phyloP scores from a whole-genome alignment of 768 basidiomycete species.

The Pleurotus tuoliensis region DNA sequence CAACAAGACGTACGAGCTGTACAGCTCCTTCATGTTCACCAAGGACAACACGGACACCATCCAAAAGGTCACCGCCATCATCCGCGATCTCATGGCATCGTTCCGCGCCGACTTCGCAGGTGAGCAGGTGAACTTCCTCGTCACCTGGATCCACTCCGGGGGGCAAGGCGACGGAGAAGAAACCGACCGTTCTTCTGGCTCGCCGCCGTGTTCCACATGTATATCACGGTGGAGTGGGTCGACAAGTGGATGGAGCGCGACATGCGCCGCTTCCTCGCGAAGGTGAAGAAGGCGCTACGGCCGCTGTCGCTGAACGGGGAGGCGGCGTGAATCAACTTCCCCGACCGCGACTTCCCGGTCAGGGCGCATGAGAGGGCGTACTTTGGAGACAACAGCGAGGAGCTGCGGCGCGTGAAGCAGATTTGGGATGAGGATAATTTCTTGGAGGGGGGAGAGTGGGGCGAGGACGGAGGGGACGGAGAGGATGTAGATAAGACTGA shows the following conservation, averaged over 20 bases:
- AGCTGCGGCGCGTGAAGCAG: conserved; percentile 13
- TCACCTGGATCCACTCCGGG: conserved; percentile 14
- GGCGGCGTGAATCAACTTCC: conserved; percentile 14
- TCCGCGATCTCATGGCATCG: conserved; percentile 2
- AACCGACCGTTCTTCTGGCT: conserved; percentile 13
- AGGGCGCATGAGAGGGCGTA: conserved; percentile 7
- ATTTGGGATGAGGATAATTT: conserved; percentile 14
- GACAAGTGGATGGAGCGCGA: conserved; percentile 15
- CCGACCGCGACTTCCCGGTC: conserved; percentile 8
- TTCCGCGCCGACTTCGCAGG: conserved; percentile 12
- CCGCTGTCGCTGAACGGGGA: conserved; percentile 11
- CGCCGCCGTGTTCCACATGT: conserved; percentile 12
- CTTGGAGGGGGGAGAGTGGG: background rate
- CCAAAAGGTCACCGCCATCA: conserved; percentile 8
- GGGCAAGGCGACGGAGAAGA: conserved; percentile 9
- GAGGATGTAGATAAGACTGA: no score
- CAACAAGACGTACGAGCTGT: conserved; percentile 14
- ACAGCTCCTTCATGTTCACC: conserved; percentile 13
- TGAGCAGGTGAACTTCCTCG: conserved; percentile 13
- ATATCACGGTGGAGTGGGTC: conserved; percentile 15
- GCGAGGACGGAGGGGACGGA: no score
- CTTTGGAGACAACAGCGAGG: conserved; percentile 11
- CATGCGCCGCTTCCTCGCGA: conserved; percentile 12
- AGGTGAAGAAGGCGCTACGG: conserved; percentile 8
- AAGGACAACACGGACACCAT: conserved; percentile 9